A percentile compares a stretch with the other conserved stretches of the same genome.
phyloP scores from a whole-genome alignment of 257 asterid species.

The Leptodermis oblonga region DNA sequence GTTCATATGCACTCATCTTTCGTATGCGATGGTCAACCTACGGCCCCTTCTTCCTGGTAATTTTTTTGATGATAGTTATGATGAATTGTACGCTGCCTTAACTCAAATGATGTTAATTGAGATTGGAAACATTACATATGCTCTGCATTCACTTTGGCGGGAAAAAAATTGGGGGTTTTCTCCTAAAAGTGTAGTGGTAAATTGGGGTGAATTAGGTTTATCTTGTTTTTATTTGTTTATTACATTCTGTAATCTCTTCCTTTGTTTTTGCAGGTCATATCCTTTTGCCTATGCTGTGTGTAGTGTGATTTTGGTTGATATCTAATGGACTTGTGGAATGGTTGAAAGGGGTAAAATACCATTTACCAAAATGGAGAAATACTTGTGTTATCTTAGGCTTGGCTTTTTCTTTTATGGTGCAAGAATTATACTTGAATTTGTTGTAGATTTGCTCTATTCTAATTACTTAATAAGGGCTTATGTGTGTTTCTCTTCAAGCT shows the following conservation, averaged over 20 bases:
- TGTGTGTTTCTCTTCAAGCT: neutral
- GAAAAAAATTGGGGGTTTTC: neutral
- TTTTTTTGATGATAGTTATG: neutral
- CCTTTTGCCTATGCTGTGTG: slow-evolving; percentile 38
- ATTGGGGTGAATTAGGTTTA: neutral
- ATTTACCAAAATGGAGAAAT: neutral
- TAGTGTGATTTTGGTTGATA: neutral
- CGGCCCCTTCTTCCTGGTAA: slow-evolving; percentile 87
- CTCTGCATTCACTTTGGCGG: too few species aligned
- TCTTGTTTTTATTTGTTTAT: neutral
- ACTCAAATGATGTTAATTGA: neutral
- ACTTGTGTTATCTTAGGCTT: neutral
- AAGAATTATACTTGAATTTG: neutral
- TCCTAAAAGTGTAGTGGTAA: neutral
- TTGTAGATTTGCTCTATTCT: neutral
- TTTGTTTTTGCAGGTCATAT: slow-evolving; percentile 82
- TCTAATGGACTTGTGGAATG: slow-evolving; percentile 7
- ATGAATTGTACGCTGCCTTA: neutral
- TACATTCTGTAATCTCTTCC: neutral
- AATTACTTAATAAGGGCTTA: neutral
- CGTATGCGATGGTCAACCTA: slow-evolving; percentile 81
- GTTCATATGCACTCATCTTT: slow-evolving; percentile 59
- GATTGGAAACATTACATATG: neutral
- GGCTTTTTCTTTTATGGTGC: neutral
- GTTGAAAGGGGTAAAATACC: slow-evolving; percentile 13